Evolutionary conservation across 768 basidiomycete genomes (phyloP), one percentile per base, ranked within the genome.

Genomic region (Sarcodon aspratus): DNA sequence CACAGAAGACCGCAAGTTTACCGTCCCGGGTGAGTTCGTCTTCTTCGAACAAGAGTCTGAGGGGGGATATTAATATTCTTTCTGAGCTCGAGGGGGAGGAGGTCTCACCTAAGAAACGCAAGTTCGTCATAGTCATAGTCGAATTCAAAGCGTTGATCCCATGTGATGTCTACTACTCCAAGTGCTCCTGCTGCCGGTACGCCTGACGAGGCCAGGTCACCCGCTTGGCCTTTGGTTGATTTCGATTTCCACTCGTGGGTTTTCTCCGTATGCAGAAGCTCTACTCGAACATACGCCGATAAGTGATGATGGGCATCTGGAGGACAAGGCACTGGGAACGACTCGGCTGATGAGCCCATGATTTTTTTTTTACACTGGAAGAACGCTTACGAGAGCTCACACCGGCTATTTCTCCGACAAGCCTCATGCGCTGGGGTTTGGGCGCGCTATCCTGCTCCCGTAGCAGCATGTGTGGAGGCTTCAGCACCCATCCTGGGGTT

Each of bases 401-500:
- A 27, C 21, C 21, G 21, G 21, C 21, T 27, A 27, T 27, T 27
- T 27, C 21, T 27, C 21, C 21, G 21, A 27, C 21, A 5, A 27
- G 21, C 5, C 21, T 27, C 21, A 27, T 27, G 21, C 21, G 21
- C 21, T 27, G 21, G 21, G 21, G 21, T 27, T 27, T 27, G 21
- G 21, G 21, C 45, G 46, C n/a, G 33, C 50, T 27, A 33, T 40
- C 13, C 44, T 54, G 33, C 47, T 46, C 33, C 57, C 64, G 53
- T 11, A 44, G 48, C 10, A 61, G 48, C 51, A 66, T 47, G 17
- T 49, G 42, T 10, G 54, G 53, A 1, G 79, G 78, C 53, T 76
- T 78, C 33, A 68, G 59, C 1, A 77, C 71, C 76, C 76, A 82
- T 1, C 79, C 80, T 2, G 61, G 55, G 3, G 69, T 74, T 0